phyloP scores from a whole-genome alignment of 257 asterid species.

The Echites panduratus region DNA sequence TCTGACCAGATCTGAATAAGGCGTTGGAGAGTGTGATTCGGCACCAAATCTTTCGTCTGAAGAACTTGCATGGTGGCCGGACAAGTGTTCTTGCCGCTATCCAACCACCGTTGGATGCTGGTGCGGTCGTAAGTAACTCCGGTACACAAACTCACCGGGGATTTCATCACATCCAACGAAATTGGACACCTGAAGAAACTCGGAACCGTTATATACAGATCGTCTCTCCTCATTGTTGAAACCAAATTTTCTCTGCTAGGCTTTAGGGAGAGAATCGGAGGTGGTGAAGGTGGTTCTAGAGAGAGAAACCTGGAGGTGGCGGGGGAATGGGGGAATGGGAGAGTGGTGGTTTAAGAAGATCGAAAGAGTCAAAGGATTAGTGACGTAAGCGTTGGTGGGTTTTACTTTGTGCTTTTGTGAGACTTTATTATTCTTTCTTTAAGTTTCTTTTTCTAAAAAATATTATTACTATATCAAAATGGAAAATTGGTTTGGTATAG shows the following conservation, averaged over 20 bases:
- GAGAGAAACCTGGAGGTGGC: no score
- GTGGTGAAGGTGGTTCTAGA: no score
- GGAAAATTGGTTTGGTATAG: no score
- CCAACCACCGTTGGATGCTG: conserved; percentile 82
- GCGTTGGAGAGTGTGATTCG: conserved; percentile 68
- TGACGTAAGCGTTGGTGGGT: conserved; percentile 34
- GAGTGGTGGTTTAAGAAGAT: conserved; percentile 15
- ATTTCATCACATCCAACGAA: conserved; percentile 72
- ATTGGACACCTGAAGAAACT: conserved; percentile 73
- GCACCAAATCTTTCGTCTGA: conserved; percentile 51
- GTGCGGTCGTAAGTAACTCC: conserved; percentile 82
- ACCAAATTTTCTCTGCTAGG: not conserved
- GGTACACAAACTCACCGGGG: conserved; percentile 82
- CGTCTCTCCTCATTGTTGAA: conserved; percentile 48
- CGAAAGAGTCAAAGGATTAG: conserved; percentile 38
- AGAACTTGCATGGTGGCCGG: conserved; percentile 94
- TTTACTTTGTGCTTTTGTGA: conserved; percentile 4
- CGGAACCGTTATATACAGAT: conserved; percentile 47
- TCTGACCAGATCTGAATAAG: conserved; percentile 74
- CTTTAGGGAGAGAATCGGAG: no score
- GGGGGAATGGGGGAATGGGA: conserved; percentile 10
- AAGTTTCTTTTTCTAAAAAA: not conserved
- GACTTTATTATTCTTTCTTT: not conserved
- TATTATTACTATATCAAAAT: no score
- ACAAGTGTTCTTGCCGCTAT: conserved; percentile 81